Conservation (phyloP, 1,284 basidiomycete genomes). For the Apiotrichum laibachii region DNA sequence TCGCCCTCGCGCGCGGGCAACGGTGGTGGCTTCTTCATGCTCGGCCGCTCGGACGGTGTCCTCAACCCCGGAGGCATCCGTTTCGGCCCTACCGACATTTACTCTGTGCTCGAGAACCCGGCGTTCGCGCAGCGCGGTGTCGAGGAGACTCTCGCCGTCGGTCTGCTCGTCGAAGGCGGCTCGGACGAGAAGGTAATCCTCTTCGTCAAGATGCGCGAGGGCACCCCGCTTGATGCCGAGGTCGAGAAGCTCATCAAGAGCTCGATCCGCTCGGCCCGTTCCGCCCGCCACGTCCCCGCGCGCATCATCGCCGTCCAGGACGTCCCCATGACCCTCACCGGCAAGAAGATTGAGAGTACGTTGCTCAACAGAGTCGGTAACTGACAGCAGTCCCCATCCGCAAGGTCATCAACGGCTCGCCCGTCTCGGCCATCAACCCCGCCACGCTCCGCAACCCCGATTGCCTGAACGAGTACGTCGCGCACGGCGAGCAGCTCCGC, state of each 20-base stretch:
- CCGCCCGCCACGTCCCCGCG: slow-evolving; percentile 70
- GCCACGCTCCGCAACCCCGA: slow-evolving; percentile 74
- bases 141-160: slow-evolving; percentile 71
- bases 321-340: slow-evolving; percentile 80
- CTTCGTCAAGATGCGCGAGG: slow-evolving; percentile 65
- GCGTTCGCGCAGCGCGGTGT: slow-evolving; percentile 56
- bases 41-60: slow-evolving; percentile 79
- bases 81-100: slow-evolving; percentile 81
- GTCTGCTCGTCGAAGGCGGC: slow-evolving; percentile 66
- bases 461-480: slow-evolving; percentile 65
- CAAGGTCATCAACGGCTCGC: slow-evolving; percentile 73
- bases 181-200: slow-evolving; percentile 78
- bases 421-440: slow-evolving; percentile 66
- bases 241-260: slow-evolving; percentile 62
- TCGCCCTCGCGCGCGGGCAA: slow-evolving; percentile 64
- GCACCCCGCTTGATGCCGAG: slow-evolving; percentile 56
- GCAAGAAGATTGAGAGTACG: slow-evolving; percentile 72
- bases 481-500: slow-evolving; percentile 59
- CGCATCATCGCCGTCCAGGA: slow-evolving; percentile 66
- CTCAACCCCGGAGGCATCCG: slow-evolving; percentile 80
- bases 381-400: slow-evolving; percentile 35
- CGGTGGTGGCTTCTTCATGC: slow-evolving; percentile 75
- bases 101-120: slow-evolving; percentile 68
- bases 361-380: background rate
- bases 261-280: slow-evolving; percentile 65